A percentile compares a stretch with the other conserved stretches of the same genome.
phyloP scores from a whole-genome alignment of 2,329 filamentous ascomycete genomes.

The Zymoseptoria crescenta region DNA sequence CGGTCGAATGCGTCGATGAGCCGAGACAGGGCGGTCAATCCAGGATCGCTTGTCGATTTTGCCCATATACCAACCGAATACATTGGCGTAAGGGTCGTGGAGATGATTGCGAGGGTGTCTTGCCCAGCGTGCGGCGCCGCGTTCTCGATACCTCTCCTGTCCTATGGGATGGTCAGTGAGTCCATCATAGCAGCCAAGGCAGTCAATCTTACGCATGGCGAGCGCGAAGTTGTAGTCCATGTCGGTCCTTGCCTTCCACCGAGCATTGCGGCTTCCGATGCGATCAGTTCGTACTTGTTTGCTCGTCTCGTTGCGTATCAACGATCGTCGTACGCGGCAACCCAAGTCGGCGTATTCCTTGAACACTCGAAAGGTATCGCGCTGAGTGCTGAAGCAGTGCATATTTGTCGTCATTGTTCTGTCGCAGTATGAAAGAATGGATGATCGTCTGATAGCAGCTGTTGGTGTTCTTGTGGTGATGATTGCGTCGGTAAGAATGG shows the following conservation, averaged over 20 bases:
- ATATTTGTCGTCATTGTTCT: background rate
- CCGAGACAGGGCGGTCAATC: background rate
- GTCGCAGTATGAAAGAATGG: background rate
- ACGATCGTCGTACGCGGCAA: background rate
- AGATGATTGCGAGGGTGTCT: background rate
- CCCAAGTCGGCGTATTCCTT: background rate
- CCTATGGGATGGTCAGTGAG: background rate
- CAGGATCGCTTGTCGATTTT: background rate
- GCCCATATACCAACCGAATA: background rate
- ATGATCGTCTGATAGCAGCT: background rate
- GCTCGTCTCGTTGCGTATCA: background rate
- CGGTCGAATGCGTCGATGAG: background rate
- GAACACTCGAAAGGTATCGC: background rate
- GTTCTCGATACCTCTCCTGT: background rate
- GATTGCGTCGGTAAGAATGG: background rate
- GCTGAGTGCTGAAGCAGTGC: background rate
- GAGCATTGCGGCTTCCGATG: background rate
- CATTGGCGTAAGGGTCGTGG: background rate
- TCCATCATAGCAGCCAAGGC: background rate
- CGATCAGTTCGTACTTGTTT: background rate
- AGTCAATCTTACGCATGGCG: background rate
- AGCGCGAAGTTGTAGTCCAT: background rate
- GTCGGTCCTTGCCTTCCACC: background rate
- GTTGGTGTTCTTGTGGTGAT: background rate
- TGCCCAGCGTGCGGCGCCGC: background rate